Evolutionary conservation across 768 basidiomycete species (phyloP), one percentile per base, ranked within the genome.

Genomic region (Naganishia randhawae): DNA sequence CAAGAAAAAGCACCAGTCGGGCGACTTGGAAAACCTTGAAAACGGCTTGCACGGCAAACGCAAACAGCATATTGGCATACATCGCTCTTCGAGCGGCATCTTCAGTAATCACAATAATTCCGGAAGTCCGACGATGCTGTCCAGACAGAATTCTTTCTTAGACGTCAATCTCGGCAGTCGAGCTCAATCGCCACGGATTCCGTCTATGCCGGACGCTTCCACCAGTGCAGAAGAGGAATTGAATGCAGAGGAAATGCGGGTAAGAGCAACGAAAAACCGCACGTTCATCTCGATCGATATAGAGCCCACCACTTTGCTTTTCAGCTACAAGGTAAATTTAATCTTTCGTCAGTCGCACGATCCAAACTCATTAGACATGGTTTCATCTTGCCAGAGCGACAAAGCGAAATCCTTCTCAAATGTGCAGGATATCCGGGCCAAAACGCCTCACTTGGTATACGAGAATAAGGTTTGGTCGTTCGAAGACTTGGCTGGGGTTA

Each of bases 221-320:
- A 1, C 19, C 13, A 22, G 29, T 3, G 19, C 37, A 29, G 25
- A 52, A 45, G 50, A 32, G 37, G 50, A 53, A 31, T 10, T 71
- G 42, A 75, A 78, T 32, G 78, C 76, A 2, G 69, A 73, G 19
- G 80, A 80, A 71, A 82, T 82, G 81, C 71, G 76, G 76, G 85
- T 84, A 14, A 85, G 92, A 8, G 91, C 92, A 0, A 85, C 86
- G 0, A 85, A 88, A 77, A 92, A 92, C 73, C 73, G 76, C 73
- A 92, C 87, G 7, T 95, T 94, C 73, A 85, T 92, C 51, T 82
- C 86, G 48, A 88, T 95, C 64, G 84, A 84, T 73, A 84, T 95
- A 86, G 71, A 45, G 81, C 73, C 50, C 29, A 74, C 68, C 52
- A 85, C 89, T 71, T 79, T 92, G 22, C 80, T 91, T 54, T 76